phyloP scores from a whole-genome alignment of 371 early-diverging fungal species.

The Lichtheimia corymbifera region DNA sequence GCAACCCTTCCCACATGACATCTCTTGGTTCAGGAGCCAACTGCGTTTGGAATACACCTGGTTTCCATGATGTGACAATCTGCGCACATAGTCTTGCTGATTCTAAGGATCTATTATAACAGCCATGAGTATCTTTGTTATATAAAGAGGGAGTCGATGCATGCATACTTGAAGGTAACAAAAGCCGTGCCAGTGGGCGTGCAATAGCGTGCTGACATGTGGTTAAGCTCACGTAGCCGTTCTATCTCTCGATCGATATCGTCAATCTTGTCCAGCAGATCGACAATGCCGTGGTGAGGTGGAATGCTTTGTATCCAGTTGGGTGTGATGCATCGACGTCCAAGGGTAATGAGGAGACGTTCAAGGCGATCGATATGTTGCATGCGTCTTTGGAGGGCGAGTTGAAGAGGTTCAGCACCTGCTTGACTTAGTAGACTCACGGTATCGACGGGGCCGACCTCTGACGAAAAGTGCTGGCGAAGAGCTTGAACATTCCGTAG shows the following conservation, averaged over 20 bases:
- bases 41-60: constrained; percentile 68
- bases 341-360: constrained; percentile 26
- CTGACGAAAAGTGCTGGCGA: constrained; percentile 7
- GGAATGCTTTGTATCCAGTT: background rate
- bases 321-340: background rate
- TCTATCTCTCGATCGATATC: constrained; percentile 29
- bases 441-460: constrained; percentile 37
- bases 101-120: constrained; percentile 30
- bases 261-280: constrained; percentile 12
- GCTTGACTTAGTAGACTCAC: constrained; percentile 38
- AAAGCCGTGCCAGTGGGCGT: constrained; percentile 62
- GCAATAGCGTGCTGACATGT: constrained; percentile 38
- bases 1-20: constrained; percentile 84
- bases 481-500: constrained; percentile 36
- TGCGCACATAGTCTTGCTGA: constrained; percentile 63
- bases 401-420: constrained; percentile 18
- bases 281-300: constrained; percentile 3
- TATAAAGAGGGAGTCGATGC: constrained; percentile 4
- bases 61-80: constrained; percentile 49
- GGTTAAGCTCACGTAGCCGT: constrained; percentile 29
- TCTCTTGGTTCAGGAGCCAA: constrained; percentile 94
- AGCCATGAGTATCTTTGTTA: constrained; percentile 1
- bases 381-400: constrained; percentile 17
- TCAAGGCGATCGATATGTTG: constrained; percentile 31
- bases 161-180: constrained; percentile 60